Percentiles rank a stretch among this genome's conserved stretches.
phyloP scores from a whole-genome alignment of 768 basidiomycete species.

The Daedaleopsis sinensis region DNA sequence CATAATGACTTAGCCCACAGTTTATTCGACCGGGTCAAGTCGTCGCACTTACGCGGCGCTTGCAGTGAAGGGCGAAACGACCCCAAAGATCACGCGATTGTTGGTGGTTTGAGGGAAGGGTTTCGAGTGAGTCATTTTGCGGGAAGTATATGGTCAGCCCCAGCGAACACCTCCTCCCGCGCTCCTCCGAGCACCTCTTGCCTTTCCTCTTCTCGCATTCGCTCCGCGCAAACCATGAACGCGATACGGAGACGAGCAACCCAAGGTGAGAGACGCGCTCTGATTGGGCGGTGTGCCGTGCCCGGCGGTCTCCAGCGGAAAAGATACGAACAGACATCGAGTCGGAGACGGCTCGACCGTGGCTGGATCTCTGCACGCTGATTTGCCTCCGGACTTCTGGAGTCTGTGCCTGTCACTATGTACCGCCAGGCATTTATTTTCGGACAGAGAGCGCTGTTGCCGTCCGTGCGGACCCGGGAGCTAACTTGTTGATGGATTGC shows the following conservation, averaged over 20 bases:
- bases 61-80: not conserved
- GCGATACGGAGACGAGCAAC: constrained; percentile 11
- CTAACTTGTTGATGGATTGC: not conserved
- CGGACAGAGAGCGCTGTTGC: constrained; percentile 10
- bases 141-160: not conserved
- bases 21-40: not conserved
- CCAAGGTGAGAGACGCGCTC: constrained; percentile 11
- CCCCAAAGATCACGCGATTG: not conserved
- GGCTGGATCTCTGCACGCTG: not conserved
- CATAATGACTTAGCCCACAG: not conserved
- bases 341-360: not conserved
- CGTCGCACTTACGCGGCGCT: not conserved
- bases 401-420: constrained; percentile 12
- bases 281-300: not conserved
- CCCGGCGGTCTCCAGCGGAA: constrained; percentile 13
- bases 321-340: not conserved
- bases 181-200: not conserved
- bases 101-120: no score
- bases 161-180: not conserved
- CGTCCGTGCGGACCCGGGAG: constrained; percentile 6
- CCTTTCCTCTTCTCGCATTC: not conserved
- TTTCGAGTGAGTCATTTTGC: not conserved
- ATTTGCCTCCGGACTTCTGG: constrained; percentile 2
- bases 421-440: not conserved
- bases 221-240: constrained; percentile 2